Percentiles rank a stretch among this genome's conserved stretches.
Conservation (phyloP, 139 green algal genomes). For the Picochlorum costavermella region DNA sequence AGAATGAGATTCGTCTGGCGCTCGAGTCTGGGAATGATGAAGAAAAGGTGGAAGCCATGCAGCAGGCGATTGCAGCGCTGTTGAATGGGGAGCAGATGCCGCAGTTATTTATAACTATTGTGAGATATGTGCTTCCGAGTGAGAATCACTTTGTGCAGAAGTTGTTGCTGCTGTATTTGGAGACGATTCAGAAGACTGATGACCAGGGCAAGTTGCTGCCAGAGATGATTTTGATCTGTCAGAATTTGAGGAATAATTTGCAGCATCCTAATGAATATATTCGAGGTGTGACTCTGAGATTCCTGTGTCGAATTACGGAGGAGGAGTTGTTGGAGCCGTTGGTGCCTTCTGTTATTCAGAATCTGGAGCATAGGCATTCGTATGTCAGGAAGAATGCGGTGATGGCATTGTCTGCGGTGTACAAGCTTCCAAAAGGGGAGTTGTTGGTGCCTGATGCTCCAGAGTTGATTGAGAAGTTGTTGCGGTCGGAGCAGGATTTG, state of each 20-base stretch:
- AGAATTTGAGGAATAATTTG: conserved; percentile 99
- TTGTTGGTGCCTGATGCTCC: conserved; percentile 82
- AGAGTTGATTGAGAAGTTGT: conserved; percentile 89
- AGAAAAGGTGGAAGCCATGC: conserved; percentile 85
- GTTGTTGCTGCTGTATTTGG: conserved; percentile 96
- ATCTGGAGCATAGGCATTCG: conserved; percentile 95
- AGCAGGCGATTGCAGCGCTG: conserved; percentile 88
- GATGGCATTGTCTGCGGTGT: conserved; percentile 86
- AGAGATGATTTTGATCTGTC: conserved; percentile 99
- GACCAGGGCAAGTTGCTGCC: conserved; percentile 88
- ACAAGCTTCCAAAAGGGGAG: conserved; percentile 89
- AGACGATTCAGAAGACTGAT: conserved; percentile 99
- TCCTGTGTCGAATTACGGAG: conserved; percentile 93
- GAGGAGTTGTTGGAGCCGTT: conserved; percentile 97
- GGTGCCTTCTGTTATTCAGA: conserved; percentile 68
- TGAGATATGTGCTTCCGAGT: conserved; percentile 95
- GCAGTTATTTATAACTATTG: conserved; percentile 97
- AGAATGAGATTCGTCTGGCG: conserved; percentile 86
- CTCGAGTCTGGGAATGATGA: conserved; percentile 78
- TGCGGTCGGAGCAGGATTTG: conserved; percentile 74
- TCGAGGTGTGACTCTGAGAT: conserved; percentile 87
- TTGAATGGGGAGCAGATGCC: conserved; percentile 92
- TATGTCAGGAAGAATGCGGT: conserved; percentile 96
- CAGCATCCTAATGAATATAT: conserved; percentile 99
- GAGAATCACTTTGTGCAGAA: conserved; percentile 98